A percentile compares a stretch with the other conserved stretches of the same genome.
phyloP scores from a whole-genome alignment of 2,329 filamentous ascomycete genomes.

The Elsinoe ampelina region DNA sequence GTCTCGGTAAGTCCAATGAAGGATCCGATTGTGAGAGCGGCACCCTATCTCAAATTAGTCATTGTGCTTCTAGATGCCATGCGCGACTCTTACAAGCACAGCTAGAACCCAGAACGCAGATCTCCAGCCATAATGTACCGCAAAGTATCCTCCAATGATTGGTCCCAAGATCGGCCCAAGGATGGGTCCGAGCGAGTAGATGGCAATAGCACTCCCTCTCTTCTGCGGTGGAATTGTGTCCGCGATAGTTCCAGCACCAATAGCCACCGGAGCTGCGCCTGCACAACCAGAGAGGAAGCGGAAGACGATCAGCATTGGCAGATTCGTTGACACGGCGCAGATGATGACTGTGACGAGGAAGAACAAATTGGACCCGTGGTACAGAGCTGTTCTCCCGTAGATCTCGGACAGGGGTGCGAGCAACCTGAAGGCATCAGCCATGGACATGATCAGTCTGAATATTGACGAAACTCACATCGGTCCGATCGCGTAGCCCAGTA shows the following conservation, averaged over 20 bases:
- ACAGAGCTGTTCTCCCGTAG: constrained; percentile 26
- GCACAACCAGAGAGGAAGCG: constrained; percentile 15
- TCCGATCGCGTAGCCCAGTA: constrained; percentile 45
- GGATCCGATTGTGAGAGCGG: neutral
- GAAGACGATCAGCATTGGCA: constrained; percentile 16
- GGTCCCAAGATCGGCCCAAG: constrained; percentile 36
- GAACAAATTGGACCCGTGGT: constrained; percentile 23
- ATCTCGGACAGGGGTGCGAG: constrained; percentile 34
- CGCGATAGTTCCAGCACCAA: constrained; percentile 16
- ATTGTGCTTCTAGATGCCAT: too few relatives aligned
- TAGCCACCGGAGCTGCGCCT: constrained; percentile 15
- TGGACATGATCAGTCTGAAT: neutral
- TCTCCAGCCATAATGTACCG: constrained; percentile 41
- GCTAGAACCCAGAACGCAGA: constrained; percentile 46
- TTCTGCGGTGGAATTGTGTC: constrained; percentile 32
- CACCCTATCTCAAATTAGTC: too few relatives aligned
- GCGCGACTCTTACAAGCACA: too few relatives aligned
- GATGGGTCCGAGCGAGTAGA: constrained; percentile 34
- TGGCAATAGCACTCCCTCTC: constrained; percentile 35
- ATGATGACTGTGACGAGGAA: constrained; percentile 25
- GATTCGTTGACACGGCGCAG: constrained; percentile 20
- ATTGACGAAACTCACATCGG: constrained; percentile 24
- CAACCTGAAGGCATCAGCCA: constrained; percentile 12
- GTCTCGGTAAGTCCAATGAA: constrained; percentile 5
- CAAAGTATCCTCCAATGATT: constrained; percentile 45